Evolutionary conservation across 768 basidiomycete species (phyloP).

Genomic region (Coprinopsis sp.): DNA sequence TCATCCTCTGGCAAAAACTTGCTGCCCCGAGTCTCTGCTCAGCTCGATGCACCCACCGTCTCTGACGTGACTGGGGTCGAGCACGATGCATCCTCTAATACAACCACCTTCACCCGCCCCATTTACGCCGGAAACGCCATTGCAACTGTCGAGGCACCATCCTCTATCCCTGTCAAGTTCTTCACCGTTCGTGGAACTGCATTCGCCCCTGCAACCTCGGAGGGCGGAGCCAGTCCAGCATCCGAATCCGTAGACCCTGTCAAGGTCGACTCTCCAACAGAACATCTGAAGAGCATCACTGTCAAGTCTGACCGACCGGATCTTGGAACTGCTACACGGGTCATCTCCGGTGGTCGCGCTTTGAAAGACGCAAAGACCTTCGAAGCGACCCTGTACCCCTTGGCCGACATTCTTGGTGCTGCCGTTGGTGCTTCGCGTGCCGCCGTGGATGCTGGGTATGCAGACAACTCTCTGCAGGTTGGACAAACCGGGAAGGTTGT

Average conservation of each 20-base stretch:
- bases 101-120: slow-evolving; percentile 85
- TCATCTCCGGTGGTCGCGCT: slow-evolving; percentile 94
- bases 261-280: slow-evolving; percentile 52
- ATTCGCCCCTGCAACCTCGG: slow-evolving; percentile 62
- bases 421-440: slow-evolving; percentile 98
- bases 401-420: slow-evolving; percentile 90
- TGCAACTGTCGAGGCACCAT: slow-evolving; percentile 77
- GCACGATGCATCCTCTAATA: slow-evolving; percentile 63
- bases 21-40: slow-evolving; percentile 87
- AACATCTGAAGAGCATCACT: slow-evolving; percentile 69
- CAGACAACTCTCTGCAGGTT: slow-evolving; percentile 97
- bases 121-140: slow-evolving; percentile 99
- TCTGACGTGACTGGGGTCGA: slow-evolving; percentile 86
- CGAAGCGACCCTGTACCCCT: slow-evolving; percentile 75
- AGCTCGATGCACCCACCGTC: slow-evolving; percentile 83
- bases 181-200: slow-evolving; percentile 93
- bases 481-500: slow-evolving; percentile 99
- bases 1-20: slow-evolving; percentile 90
- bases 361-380: slow-evolving; percentile 96
- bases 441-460: slow-evolving; percentile 97
- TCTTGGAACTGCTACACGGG: slow-evolving; percentile 77
- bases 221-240: slow-evolving; percentile 52
- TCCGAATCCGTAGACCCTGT: slow-evolving; percentile 62
- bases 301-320: slow-evolving; percentile 92
- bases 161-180: slow-evolving; percentile 81